Conservation (phyloP, 1,284 basidiomycete genomes). For the Fomes fomentarius region DNA sequence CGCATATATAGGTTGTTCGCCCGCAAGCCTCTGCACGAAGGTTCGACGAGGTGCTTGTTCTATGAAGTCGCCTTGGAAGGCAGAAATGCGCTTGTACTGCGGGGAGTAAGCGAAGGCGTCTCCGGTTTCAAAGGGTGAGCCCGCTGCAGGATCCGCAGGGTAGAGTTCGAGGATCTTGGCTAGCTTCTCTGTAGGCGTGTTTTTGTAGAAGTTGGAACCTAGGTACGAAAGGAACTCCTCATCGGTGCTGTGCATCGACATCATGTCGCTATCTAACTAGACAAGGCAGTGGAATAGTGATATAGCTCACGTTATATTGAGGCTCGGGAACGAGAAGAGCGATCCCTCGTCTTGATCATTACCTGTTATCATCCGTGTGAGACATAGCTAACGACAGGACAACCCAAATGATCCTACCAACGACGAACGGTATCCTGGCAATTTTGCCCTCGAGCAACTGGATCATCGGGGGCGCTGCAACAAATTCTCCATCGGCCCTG, state of each 20-base stretch:
- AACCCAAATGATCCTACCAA: constrained; percentile 16
- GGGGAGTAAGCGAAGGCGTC: constrained; percentile 43
- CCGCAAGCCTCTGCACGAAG: constrained; percentile 35
- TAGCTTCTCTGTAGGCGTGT: constrained; percentile 1
- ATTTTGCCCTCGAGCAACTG: constrained; percentile 12
- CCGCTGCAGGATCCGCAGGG: constrained; percentile 43
- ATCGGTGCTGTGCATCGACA: constrained; percentile 18
- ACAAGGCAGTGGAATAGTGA: no score
- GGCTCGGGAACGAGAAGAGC: constrained; percentile 28
- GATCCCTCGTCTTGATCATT: constrained; percentile 39
- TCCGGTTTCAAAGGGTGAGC: constrained; percentile 55
- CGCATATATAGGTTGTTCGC: constrained; percentile 48
- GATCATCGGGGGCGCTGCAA: constrained; percentile 27
- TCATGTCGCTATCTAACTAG: not conserved
- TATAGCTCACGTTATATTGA: constrained; percentile 25
- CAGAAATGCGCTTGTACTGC: constrained; percentile 54
- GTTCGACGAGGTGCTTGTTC: constrained; percentile 49
- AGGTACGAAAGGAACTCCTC: constrained; percentile 22
- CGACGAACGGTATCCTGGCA: constrained; percentile 32
- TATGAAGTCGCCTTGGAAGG: constrained; percentile 49
- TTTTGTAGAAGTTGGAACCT: constrained; percentile 5
- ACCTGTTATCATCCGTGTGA: no score
- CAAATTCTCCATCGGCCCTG: constrained; percentile 40
- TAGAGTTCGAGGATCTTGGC: constrained; percentile 29
- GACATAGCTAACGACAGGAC: no score